These are phyloP conservation scores for Apiospora koreana DNA, from an alignment of 2,329 filamentous ascomycete genomes.

Conservation along the genomic window DNA sequence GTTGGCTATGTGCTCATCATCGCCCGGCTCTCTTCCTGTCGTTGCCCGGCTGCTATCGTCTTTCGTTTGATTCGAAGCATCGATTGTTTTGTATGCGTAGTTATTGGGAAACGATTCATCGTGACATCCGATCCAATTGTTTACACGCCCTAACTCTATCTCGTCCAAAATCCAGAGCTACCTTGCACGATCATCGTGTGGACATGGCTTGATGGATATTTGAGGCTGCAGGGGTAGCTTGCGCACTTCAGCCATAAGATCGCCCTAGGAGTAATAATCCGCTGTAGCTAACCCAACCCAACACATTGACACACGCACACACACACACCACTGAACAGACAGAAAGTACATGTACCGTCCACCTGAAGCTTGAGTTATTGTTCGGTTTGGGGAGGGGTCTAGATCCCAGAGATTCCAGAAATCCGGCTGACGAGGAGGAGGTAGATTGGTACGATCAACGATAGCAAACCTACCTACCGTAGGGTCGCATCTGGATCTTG, in stretches of 20 bases:
- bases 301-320: too few relatives aligned
- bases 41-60: not conserved
- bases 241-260: not conserved
- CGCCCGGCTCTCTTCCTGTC: not conserved
- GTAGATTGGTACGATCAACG: not conserved
- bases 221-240: not conserved
- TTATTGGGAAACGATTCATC: not conserved
- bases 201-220: not conserved
- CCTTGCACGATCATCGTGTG: not conserved
- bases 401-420: not conserved
- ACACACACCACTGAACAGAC: too few relatives aligned
- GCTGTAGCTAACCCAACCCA: not conserved
- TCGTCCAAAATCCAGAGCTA: not conserved
- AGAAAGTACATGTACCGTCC: not conserved
- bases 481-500: not conserved
- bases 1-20: not conserved
- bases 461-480: not conserved
- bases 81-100: not conserved
- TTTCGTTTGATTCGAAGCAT: not conserved
- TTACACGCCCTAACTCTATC: not conserved
- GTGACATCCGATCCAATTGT: not conserved
- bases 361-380: not conserved
- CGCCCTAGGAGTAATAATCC: conserved; percentile 6
- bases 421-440: not conserved
- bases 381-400: not conserved